A percentile compares a stretch with the other conserved stretches of the same genome.
Conservation (phyloP, 306 rosid genomes). For the Glycine soja region DNA sequence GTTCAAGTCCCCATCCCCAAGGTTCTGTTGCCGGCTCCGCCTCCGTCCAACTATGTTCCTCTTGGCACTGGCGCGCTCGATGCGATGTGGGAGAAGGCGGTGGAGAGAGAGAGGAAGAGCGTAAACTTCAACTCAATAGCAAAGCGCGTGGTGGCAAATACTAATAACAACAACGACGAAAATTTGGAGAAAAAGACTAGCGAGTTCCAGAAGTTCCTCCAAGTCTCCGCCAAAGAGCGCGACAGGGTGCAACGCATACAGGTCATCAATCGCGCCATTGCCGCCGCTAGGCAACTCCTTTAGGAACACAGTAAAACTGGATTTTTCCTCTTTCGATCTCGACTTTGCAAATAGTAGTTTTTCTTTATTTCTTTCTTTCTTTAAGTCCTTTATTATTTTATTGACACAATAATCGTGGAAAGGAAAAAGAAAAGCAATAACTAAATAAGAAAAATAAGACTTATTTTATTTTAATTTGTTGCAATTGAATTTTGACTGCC, state of each 20-base stretch:
- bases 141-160: slow-evolving; percentile 12
- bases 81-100: slow-evolving; percentile 95
- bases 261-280: slow-evolving; percentile 88
- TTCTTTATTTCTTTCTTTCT: too few species aligned
- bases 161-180: not conserved
- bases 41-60: too few species aligned
- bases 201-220: slow-evolving; percentile 80
- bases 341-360: not conserved
- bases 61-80: too few species aligned
- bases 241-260: slow-evolving; percentile 82
- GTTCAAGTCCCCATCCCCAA: too few species aligned
- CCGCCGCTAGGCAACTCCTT: slow-evolving; percentile 72
- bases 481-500: not conserved
- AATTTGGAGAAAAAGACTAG: slow-evolving; percentile 66
- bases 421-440: not conserved
- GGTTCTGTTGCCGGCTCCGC: too few species aligned
- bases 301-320: slow-evolving; percentile 8
- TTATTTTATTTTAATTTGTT: not conserved
- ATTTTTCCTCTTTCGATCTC: not conserved
- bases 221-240: slow-evolving; percentile 77
- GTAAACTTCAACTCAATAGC: slow-evolving; percentile 62
- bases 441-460: too few species aligned
- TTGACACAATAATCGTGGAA: not conserved
- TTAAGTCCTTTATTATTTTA: not conserved
- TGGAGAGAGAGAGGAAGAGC: slow-evolving; percentile 64